phyloP scores from a whole-genome alignment of 1,284 basidiomycete genomes.

The Neonothopanus nambi region DNA sequence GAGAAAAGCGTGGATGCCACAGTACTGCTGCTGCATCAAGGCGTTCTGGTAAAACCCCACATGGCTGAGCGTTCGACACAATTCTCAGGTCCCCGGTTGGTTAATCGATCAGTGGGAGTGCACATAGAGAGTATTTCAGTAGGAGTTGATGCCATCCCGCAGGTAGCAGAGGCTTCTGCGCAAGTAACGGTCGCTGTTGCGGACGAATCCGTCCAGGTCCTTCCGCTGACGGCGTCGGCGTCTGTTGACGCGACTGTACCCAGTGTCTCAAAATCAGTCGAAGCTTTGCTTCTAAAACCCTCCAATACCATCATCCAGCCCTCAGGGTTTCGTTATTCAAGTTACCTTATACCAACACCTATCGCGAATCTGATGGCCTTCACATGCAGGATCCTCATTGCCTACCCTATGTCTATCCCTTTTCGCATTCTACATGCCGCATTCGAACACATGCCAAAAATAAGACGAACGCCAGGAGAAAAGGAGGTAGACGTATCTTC shows the following conservation, averaged over 20 bases:
- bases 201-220: conserved; percentile 42
- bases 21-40: conserved; percentile 44
- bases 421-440: conserved; percentile 24
- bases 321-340: not conserved
- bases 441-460: conserved; percentile 8
- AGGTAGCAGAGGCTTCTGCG: conserved; percentile 32
- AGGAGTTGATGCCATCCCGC: conserved; percentile 47
- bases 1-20: conserved; percentile 62
- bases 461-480: conserved; percentile 1
- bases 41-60: conserved; percentile 47
- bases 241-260: conserved; percentile 31
- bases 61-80: conserved; percentile 50
- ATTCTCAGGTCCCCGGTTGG: conserved; percentile 42
- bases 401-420: conserved; percentile 46
- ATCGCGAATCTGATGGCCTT: conserved; percentile 44
- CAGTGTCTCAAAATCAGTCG: conserved; percentile 23
- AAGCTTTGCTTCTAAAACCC: conserved; percentile 4
- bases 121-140: conserved; percentile 41
- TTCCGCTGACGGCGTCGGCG: conserved; percentile 27
- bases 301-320: not conserved
- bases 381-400: conserved; percentile 44
- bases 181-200: conserved; percentile 33
- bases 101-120: conserved; percentile 46
- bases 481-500: conserved; percentile 12
- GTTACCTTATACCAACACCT: conserved; percentile 35